Evolutionary conservation across 495 filamentous ascomycete species (phyloP).

Genomic region (Penicillium bialowiezense): DNA sequence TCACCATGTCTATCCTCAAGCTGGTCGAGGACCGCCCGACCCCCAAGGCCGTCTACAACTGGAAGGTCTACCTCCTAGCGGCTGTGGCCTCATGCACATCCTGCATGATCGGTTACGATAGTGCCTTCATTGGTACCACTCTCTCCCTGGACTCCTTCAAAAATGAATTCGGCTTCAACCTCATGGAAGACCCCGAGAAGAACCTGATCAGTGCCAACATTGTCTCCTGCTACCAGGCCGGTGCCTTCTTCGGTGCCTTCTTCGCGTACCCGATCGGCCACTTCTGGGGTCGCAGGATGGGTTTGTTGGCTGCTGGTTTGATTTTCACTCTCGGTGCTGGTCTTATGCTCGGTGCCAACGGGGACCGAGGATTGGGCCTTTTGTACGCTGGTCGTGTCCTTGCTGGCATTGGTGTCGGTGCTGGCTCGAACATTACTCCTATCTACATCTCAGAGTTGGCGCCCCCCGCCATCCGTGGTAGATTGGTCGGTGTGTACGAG

Average conservation of each 20-base stretch:
- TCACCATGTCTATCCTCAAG: constrained; percentile 56
- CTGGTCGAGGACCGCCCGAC: constrained; percentile 68
- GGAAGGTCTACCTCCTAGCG: constrained; percentile 65
- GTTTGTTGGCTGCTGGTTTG: constrained; percentile 46
- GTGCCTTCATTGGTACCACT: constrained; percentile 71
- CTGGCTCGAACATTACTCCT: constrained; percentile 72
- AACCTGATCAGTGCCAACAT: constrained; percentile 64
- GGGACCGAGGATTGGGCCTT: constrained; percentile 56
- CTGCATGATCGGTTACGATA: constrained; percentile 74
- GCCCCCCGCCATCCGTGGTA: constrained; percentile 75
- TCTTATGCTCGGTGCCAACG: constrained; percentile 60
- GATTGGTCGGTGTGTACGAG: constrained; percentile 74
- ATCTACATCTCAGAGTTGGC: constrained; percentile 81
- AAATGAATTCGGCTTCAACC: constrained; percentile 54
- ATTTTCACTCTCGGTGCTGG: constrained; percentile 65
- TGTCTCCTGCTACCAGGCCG: constrained; percentile 66
- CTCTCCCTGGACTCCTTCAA: constrained; percentile 64
- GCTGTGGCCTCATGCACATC: constrained; percentile 68
- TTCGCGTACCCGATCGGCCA: constrained; percentile 55
- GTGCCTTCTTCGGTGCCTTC: constrained; percentile 63
- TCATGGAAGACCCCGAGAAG: constrained; percentile 32
- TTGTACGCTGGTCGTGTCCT: constrained; percentile 71
- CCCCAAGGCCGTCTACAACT: constrained; percentile 72
- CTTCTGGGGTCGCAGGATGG: constrained; percentile 54
- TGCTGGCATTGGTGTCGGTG: constrained; percentile 72